A percentile compares a stretch with the other conserved stretches of the same genome.
phyloP scores from a whole-genome alignment of 257 asterid species.

The Anisodus tanguticus region DNA sequence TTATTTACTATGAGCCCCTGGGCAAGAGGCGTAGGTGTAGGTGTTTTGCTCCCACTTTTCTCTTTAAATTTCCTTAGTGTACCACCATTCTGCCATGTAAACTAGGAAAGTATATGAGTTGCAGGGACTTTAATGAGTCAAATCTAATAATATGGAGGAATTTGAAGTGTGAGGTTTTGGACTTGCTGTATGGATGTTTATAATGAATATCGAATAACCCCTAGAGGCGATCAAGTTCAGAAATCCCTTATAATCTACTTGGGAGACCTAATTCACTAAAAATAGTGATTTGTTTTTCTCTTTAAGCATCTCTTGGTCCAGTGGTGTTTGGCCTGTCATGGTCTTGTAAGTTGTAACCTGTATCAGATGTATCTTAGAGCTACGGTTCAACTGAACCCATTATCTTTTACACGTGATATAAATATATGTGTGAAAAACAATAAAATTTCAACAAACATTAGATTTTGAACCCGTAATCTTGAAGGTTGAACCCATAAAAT shows the following conservation, averaged over 20 bases:
- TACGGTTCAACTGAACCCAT: neutral
- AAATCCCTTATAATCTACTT: neutral
- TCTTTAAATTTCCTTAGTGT: neutral
- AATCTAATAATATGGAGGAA: neutral
- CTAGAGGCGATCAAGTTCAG: neutral
- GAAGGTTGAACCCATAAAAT: neutral
- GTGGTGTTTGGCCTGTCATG: conserved; percentile 3
- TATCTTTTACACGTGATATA: neutral
- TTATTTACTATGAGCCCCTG: neutral
- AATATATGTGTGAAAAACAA: neutral
- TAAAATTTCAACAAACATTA: neutral
- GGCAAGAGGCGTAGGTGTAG: neutral
- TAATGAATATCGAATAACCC: neutral
- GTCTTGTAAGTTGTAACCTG: neutral
- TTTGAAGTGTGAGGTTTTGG: neutral
- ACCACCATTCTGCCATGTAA: neutral
- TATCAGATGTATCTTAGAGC: neutral
- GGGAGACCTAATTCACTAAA: neutral
- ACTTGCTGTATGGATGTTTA: neutral
- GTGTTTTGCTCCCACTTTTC: conserved; percentile 1
- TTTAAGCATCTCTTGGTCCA: neutral
- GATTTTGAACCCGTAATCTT: conserved; percentile 18
- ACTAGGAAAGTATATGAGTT: neutral
- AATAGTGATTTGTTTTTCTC: neutral
- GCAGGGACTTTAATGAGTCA: neutral